Evolutionary conservation across 768 basidiomycete species (phyloP).

Genomic region (Lentinula lateritia): DNA sequence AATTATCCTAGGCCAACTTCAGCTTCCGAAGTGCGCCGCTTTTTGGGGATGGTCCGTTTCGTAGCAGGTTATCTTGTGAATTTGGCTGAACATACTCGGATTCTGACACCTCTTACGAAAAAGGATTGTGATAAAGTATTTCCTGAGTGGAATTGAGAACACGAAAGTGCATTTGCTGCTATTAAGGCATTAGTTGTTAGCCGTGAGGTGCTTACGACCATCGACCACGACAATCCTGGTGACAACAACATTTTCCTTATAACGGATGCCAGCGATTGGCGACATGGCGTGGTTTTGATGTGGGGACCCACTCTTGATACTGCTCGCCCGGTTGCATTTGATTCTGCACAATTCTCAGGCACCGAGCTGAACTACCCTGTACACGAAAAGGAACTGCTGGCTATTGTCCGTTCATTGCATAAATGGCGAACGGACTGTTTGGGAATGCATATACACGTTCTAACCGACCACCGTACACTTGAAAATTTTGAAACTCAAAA

Average conservation of each 20-base stretch:
- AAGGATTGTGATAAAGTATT: constrained; percentile 12
- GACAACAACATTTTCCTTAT: constrained; percentile 24
- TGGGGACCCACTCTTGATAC: constrained; percentile 11
- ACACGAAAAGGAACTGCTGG: too few species aligned
- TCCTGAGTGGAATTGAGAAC: constrained; percentile 14
- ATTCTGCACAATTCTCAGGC: too few species aligned
- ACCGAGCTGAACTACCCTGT: too few species aligned
- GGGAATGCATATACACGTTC: too few species aligned
- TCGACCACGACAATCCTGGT: constrained; percentile 24
- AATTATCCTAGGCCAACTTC: constrained; percentile 16
- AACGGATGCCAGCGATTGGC: constrained; percentile 20
- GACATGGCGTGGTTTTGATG: constrained; percentile 20
- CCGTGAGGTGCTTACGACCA: constrained; percentile 20
- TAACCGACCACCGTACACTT: too few species aligned
- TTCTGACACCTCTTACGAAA: constrained; percentile 15
- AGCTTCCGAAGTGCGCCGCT: constrained; percentile 11
- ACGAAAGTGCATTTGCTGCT: constrained; percentile 20
- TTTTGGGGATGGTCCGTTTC: constrained; percentile 19
- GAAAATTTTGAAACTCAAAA: too few species aligned
- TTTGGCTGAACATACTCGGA: constrained; percentile 10
- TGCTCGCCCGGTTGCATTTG: too few species aligned
- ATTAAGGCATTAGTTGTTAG: constrained; percentile 24
- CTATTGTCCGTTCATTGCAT: too few species aligned
- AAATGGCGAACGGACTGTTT: too few species aligned
- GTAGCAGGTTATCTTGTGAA: constrained; percentile 12